Base-by-base conservation (phyloP, 1,139 yeast genomes). In the Pichia sp. region DNA sequence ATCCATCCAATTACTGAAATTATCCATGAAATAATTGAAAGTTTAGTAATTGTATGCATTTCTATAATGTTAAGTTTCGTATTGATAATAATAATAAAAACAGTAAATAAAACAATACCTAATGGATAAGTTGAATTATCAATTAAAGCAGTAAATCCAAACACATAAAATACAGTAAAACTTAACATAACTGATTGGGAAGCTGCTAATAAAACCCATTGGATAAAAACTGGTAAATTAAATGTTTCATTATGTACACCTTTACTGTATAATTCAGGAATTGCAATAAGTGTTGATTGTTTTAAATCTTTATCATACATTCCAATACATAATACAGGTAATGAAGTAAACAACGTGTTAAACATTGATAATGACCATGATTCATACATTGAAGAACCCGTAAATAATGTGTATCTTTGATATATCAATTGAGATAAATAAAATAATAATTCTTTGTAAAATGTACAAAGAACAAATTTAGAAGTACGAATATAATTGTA, bases 281-380 rank as follows among this genome's bases (percentile, higher is more conserved):
- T 84, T 0, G 97, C 94, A 42, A 91, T 62, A 41, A 91, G 68
- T 0, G 98, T 91, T 1, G 94, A 77, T 0, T 97, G 94, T 41
- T 79, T 73, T 58, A 93, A 69, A 57, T 93, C 99, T 57, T 82
- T 83, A 55, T 91, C 96, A 63, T 91, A 83, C 77, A 89, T 85
- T n/a, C 99, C 99, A 41, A 93, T 70, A 55, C 95, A 85, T 35
- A 91, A 60, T 2, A 91, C 98, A 0, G 96, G 91, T 39, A 93
- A 68, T 0, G 96, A 86, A 0, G 98, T 91, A 64, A 93, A 93
- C 49, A 93, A 70, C 0, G 98, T 91, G 60, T 91, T 93, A 65
- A 85, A 93, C 96, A 93, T 88, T 1, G 97, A 85, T 49, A 91
- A 69, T 1, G 97, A 89, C 96, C 97, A 89, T 39, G 89, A 81